Conservation (phyloP, 305 asterid genomes). For the Solanum hybrid region DNA sequence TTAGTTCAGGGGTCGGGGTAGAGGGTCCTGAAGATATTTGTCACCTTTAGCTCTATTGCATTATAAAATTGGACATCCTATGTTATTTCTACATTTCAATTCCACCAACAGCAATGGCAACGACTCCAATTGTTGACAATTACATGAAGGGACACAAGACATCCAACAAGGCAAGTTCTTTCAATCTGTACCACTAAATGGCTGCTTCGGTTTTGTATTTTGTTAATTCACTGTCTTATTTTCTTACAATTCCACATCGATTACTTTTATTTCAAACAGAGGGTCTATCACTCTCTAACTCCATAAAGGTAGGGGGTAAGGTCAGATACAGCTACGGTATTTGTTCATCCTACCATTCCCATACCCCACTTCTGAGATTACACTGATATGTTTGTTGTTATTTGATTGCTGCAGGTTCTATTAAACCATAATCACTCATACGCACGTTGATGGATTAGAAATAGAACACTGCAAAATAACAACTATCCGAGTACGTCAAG, state of each 20-base stretch:
- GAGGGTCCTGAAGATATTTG: background rate
- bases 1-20: background rate
- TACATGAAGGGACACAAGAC: background rate
- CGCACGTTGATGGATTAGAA: background rate
- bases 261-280: background rate
- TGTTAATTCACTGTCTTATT: background rate
- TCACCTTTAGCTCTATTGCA: background rate
- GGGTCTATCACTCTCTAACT: background rate
- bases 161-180: background rate
- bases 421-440: background rate
- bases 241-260: background rate
- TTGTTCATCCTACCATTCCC: background rate
- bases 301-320: background rate
- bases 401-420: background rate
- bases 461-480: background rate
- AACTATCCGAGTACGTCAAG: background rate
- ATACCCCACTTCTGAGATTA: background rate
- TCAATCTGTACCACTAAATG: background rate
- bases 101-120: background rate
- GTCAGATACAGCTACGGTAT: background rate
- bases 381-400: background rate
- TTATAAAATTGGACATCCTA: background rate
- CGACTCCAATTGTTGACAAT: background rate
- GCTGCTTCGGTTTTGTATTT: background rate
- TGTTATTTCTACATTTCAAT: background rate